Evolutionary conservation across 257 asterid genomes (phyloP).

Genomic region (Penstemon barbatus): DNA sequence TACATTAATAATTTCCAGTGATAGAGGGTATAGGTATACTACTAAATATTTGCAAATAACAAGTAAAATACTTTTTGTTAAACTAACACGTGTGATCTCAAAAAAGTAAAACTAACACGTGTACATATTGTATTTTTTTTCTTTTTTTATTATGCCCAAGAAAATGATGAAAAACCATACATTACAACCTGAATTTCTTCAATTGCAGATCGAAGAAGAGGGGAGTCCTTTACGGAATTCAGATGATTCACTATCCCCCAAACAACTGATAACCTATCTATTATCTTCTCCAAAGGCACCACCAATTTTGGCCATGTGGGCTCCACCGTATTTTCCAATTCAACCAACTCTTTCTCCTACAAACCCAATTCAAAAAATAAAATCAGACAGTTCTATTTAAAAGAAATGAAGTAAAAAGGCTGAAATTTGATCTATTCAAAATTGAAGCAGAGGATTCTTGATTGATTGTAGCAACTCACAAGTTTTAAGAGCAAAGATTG

Average conservation of each 20-base stretch:
- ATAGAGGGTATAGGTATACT: too few species aligned
- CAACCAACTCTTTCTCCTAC: slow-evolving; percentile 61
- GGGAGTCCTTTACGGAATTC: slow-evolving; percentile 63
- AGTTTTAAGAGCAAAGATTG: slow-evolving; percentile 50
- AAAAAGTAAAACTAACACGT: too few species aligned
- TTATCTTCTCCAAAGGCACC: slow-evolving; percentile 76
- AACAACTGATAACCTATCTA: slow-evolving; percentile 58
- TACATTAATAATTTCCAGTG: too few species aligned
- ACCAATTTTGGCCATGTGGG: slow-evolving; percentile 73
- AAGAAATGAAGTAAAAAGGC: neutral
- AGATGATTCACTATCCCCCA: slow-evolving; percentile 86
- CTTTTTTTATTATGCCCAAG: too few species aligned
- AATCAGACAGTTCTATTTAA: neutral
- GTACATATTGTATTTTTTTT: too few species aligned
- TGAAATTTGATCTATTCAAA: neutral
- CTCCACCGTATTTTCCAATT: slow-evolving; percentile 63
- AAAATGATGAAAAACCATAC: neutral
- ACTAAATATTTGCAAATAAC: too few species aligned
- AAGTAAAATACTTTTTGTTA: too few species aligned
- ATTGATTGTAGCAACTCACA: slow-evolving; percentile 38
- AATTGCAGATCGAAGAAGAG: slow-evolving; percentile 67
- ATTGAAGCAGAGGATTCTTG: neutral
- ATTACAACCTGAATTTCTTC: slow-evolving; percentile 62
- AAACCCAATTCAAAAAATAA: neutral
- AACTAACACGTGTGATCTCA: too few species aligned